Percentiles rank a stretch among this genome's conserved stretches.
These are phyloP conservation scores for Paraphaeosphaeria sporulosa DNA, from an alignment of 2,329 filamentous ascomycete genomes.

Conservation along the genomic window DNA sequence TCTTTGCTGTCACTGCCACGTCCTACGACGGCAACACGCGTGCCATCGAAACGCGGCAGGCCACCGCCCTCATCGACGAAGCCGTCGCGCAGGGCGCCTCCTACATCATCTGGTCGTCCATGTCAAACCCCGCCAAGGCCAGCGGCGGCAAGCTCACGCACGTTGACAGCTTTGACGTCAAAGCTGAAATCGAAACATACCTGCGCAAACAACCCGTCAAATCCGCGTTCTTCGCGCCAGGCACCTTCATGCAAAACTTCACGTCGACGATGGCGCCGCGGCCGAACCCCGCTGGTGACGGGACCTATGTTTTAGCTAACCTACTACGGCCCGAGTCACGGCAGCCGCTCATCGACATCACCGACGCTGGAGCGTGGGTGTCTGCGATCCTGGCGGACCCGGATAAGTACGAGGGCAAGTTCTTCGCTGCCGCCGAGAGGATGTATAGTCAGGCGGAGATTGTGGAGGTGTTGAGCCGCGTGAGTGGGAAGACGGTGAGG, in stretches of 20 bases:
- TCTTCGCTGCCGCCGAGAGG: slow-evolving; percentile 54
- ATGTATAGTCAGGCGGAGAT: slow-evolving; percentile 53
- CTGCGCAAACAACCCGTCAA: slow-evolving; percentile 58
- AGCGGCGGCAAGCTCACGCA: slow-evolving; percentile 43
- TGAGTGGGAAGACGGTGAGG: slow-evolving; percentile 50
- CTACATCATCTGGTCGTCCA: slow-evolving; percentile 51
- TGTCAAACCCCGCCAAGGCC: slow-evolving; percentile 37
- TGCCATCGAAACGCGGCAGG: slow-evolving; percentile 36
- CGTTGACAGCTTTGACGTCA: slow-evolving; percentile 63
- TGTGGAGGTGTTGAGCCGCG: slow-evolving; percentile 48
- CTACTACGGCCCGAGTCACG: slow-evolving; percentile 20
- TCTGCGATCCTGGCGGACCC: slow-evolving; percentile 54
- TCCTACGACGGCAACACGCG: slow-evolving; percentile 31
- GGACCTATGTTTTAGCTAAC: slow-evolving; percentile 32
- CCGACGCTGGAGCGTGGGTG: slow-evolving; percentile 56
- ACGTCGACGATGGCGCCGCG: slow-evolving; percentile 21
- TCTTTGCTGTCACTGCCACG: slow-evolving; percentile 44
- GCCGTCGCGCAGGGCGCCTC: slow-evolving; percentile 44
- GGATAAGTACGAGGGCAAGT: slow-evolving; percentile 54
- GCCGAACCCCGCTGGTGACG: slow-evolving; percentile 28
- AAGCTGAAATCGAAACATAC: slow-evolving; percentile 64
- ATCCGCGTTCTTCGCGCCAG: slow-evolving; percentile 62
- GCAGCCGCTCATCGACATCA: slow-evolving; percentile 57
- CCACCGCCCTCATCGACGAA: slow-evolving; percentile 37
- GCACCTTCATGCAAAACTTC: slow-evolving; percentile 64